phyloP scores from a whole-genome alignment of 768 basidiomycete genomes.

The Lanmaoa pseudosensibilis region DNA sequence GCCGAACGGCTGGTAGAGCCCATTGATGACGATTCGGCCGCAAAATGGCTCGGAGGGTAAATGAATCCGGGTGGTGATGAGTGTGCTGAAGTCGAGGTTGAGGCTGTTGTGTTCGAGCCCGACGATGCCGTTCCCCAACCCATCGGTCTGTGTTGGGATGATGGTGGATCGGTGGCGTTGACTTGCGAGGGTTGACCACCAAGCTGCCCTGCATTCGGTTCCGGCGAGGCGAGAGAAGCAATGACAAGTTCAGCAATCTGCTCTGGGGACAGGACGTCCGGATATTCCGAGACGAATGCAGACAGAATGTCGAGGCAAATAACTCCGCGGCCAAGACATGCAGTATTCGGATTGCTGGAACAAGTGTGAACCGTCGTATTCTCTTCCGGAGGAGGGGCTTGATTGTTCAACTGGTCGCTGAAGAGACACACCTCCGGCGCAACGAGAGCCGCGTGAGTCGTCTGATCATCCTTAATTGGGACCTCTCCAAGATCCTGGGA shows the following conservation, averaged over 20 bases:
- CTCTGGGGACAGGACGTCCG: background rate
- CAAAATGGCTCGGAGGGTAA: background rate
- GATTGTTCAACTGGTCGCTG: no score
- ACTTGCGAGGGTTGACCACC: background rate
- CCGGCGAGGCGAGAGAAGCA: no score
- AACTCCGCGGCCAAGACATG: background rate
- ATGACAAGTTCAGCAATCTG: accelerated
- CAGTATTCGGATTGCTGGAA: background rate
- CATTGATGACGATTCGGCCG: background rate
- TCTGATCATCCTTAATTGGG: background rate
- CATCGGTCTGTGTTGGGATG: background rate
- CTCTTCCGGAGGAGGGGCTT: no score
- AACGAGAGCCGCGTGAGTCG: background rate
- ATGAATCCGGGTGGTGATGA: no score
- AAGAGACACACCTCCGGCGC: no score
- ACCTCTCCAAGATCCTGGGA: background rate
- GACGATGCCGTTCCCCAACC: background rate
- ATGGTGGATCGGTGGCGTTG: background rate
- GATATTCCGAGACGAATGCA: accelerated
- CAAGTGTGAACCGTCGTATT: background rate
- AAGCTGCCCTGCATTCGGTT: background rate
- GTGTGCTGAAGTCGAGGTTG: background rate
- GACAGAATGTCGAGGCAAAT: background rate
- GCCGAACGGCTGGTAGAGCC: no score
- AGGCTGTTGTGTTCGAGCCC: background rate